Evolutionary conservation across 352 stramenopile species (phyloP).

Genomic region (Pythium sukuiense): DNA sequence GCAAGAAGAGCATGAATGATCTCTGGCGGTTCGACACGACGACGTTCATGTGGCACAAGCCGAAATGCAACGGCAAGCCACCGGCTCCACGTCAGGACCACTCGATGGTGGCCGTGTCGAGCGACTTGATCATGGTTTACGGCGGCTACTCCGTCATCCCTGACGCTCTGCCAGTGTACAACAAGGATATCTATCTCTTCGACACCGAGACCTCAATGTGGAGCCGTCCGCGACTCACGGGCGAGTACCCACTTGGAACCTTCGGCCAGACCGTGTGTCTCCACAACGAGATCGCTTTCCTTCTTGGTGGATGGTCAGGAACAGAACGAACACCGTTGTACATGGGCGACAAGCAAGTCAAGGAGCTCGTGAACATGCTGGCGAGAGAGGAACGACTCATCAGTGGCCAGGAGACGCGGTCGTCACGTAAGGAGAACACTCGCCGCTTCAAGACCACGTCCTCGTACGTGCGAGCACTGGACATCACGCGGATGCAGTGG

Average conservation of each 20-base stretch:
- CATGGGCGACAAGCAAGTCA: constrained; percentile 75
- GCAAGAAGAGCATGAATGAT: constrained; percentile 71
- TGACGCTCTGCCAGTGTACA: constrained; percentile 60
- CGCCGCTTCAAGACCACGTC: constrained; percentile 41
- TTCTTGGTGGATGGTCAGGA: constrained; percentile 75
- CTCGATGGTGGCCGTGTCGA: constrained; percentile 50
- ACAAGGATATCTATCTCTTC: constrained; percentile 74
- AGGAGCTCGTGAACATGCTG: constrained; percentile 51
- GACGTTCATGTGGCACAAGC: constrained; percentile 74
- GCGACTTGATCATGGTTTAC: constrained; percentile 58
- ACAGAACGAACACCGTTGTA: constrained; percentile 73
- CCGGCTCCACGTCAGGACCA: constrained; percentile 76
- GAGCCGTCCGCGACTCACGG: constrained; percentile 67
- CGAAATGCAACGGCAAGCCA: constrained; percentile 57
- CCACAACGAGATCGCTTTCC: constrained; percentile 53
- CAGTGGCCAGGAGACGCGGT: constrained; percentile 39
- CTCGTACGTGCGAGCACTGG: constrained; percentile 59
- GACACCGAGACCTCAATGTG: constrained; percentile 55
- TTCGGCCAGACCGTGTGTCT: constrained; percentile 61
- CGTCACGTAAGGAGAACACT: constrained; percentile 37
- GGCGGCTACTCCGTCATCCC: constrained; percentile 70
- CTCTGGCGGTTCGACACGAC: constrained; percentile 72
- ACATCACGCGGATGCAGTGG: constrained; percentile 71
- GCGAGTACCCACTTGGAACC: constrained; percentile 62
- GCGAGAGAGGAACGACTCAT: constrained; percentile 57